These are phyloP conservation scores for Penicillium sp. DNA, from an alignment of 2,329 filamentous ascomycete genomes.

Conservation along the genomic window DNA sequence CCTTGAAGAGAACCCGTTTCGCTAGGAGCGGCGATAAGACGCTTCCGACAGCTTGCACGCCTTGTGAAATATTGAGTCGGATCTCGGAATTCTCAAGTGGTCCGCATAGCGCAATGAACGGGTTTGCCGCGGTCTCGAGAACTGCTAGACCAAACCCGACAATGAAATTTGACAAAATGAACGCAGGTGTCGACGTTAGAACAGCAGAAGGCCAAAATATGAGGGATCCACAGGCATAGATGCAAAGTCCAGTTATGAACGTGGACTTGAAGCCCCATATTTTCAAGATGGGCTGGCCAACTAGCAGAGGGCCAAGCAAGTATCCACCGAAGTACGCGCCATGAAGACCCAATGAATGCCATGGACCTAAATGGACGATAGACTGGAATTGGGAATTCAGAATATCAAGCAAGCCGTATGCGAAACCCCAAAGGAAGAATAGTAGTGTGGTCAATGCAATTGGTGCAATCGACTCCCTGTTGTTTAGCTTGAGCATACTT, in stretches of 20 bases:
- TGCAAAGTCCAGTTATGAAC: conserved; percentile 59
- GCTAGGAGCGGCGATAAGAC: conserved; percentile 61
- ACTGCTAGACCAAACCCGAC: conserved; percentile 61
- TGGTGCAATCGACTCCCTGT: conserved; percentile 58
- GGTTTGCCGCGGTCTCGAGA: conserved; percentile 61
- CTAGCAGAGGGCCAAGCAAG: conserved; percentile 54
- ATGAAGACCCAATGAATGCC: conserved; percentile 52
- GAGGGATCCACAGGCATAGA: conserved; percentile 63
- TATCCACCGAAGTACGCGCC: conserved; percentile 63
- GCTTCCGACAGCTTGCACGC: conserved; percentile 60
- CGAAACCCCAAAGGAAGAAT: conserved; percentile 88
- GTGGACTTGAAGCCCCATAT: conserved; percentile 63
- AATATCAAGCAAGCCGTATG: conserved; percentile 80
- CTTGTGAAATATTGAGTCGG: conserved; percentile 61
- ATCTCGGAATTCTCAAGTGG: conserved; percentile 61
- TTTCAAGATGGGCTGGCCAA: conserved; percentile 57
- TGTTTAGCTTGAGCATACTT: conserved; percentile 60
- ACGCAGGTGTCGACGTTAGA: conserved; percentile 60
- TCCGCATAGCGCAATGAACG: conserved; percentile 63
- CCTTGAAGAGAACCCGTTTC: conserved; percentile 57
- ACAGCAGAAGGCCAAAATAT: conserved; percentile 67
- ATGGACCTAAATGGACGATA: conserved; percentile 44
- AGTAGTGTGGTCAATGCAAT: conserved; percentile 70
- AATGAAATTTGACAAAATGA: conserved; percentile 63
- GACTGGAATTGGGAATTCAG: conserved; percentile 66